Base-by-base conservation (phyloP, 805 yeast species). In the Candida hungchunana region DNA sequence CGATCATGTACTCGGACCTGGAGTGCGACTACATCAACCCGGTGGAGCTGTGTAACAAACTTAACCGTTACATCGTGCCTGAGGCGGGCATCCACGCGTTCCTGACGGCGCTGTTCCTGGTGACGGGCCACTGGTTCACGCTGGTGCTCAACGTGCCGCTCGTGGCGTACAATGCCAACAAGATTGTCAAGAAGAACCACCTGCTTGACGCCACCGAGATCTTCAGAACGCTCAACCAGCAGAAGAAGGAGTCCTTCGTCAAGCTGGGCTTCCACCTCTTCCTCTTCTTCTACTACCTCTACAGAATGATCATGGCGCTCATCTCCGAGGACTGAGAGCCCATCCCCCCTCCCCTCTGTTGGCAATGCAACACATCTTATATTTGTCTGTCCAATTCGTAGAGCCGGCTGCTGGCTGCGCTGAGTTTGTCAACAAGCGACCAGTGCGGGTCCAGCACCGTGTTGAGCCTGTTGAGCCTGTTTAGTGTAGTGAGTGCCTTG, bases 11-110 rank as follows among this genome's bases (percentile, higher is more conserved):
- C 69, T 84, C 95, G 47, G 97, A 89, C 64, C 73, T 89, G 62
- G 97, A 86, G 64, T 80, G 89, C 56, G 98, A 93, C 63, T 93
- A 90, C 71, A 89, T 90, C 67, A 93, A 90, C 63, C 97, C 97
- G 39, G 87, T 90, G 59, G 97, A 90, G 65, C 73, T 93, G 52
- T 93, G 98, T 67, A 86, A 86, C 67, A 82, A 85, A 56, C 76
- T 93, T 59, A 93, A 93, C 71, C 79, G 82, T 51, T 79, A 85
- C 66, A 79, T 90, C 51, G 69, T 83, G 26, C 97, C 97, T 32
- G 97, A 93, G 64, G 96, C 95, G 18, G 79, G 71, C 4, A 64
- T 85, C 40, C 97, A 90, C 54, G 93, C 73, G 2, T 66, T 80
- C 39, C 59, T 88, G 46, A 72, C 95, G 6, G 40, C 71, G 4